Conservation (phyloP, 352 stramenopile species). For the Globisporangium perplexum region DNA sequence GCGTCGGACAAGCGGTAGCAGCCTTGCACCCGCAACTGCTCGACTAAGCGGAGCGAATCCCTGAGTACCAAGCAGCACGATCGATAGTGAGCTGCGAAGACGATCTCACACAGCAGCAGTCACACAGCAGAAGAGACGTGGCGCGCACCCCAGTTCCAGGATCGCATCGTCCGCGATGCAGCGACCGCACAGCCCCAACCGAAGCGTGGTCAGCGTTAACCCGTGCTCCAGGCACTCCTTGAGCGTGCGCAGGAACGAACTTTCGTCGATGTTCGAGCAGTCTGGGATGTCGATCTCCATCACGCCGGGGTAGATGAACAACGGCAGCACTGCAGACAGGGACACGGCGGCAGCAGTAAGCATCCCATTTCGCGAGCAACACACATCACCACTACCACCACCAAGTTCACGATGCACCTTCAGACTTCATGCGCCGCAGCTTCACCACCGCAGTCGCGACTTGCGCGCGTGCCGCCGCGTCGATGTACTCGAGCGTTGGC, state of each 20-base stretch:
- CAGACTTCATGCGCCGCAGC: slow-evolving; percentile 47
- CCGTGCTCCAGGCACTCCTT: slow-evolving; percentile 41
- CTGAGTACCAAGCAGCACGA: slow-evolving; percentile 13
- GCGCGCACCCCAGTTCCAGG: slow-evolving; percentile 43
- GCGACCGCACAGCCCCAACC: slow-evolving; percentile 67
- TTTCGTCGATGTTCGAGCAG: slow-evolving; percentile 77
- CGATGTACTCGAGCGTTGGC: slow-evolving; percentile 67
- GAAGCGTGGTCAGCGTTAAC: slow-evolving; percentile 43
- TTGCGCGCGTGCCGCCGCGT: slow-evolving; percentile 48
- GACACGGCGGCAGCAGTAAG: background rate
- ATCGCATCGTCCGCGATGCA: slow-evolving; percentile 75
- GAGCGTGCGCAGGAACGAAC: slow-evolving; percentile 42
- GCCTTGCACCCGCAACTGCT: slow-evolving; percentile 62
- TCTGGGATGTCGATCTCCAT: slow-evolving; percentile 79
- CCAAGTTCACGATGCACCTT: slow-evolving; percentile 17
- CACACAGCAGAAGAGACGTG: background rate
- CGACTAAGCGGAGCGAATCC: slow-evolving; percentile 52
- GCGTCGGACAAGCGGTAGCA: slow-evolving; percentile 74
- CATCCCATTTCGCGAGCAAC: background rate
- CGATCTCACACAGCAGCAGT: background rate
- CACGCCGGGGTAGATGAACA: slow-evolving; percentile 81
- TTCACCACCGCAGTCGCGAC: slow-evolving; percentile 54
- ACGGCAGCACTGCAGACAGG: slow-evolving; percentile 37
- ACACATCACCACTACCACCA: background rate
- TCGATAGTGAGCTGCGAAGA: background rate